A percentile compares a stretch with the other conserved stretches of the same genome.
phyloP scores from a whole-genome alignment of 345 rosid genomes.

The Passiflora organensis region DNA sequence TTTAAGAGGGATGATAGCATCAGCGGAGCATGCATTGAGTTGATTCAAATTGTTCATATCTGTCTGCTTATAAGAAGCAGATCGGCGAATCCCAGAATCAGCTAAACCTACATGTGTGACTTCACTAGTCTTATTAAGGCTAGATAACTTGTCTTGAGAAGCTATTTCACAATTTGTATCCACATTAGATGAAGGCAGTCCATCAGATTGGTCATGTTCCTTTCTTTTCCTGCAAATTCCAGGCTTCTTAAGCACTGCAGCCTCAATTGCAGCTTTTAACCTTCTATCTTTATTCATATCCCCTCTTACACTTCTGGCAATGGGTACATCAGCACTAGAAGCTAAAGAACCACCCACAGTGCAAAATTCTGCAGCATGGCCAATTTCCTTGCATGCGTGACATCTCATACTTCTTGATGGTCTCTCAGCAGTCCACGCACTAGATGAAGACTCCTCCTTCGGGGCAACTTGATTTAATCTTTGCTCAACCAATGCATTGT shows the following conservation, averaged over 20 bases:
- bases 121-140: constrained; percentile 39
- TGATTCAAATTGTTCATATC: constrained; percentile 33
- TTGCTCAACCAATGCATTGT: constrained; percentile 39
- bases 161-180: constrained; percentile 37
- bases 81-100: constrained; percentile 20
- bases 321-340: constrained; percentile 43
- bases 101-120: constrained; percentile 42
- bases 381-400: constrained; percentile 49
- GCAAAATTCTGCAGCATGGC: constrained; percentile 61
- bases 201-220: constrained; percentile 46
- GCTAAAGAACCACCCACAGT: constrained; percentile 30
- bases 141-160: constrained; percentile 40
- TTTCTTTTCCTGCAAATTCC: constrained; percentile 55
- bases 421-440: constrained; percentile 40
- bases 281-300: constrained; percentile 49
- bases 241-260: constrained; percentile 71
- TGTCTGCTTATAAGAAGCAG: constrained; percentile 37
- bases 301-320: constrained; percentile 43
- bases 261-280: constrained; percentile 72
- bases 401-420: constrained; percentile 43
- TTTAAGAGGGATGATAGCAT: constrained; percentile 23
- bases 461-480: constrained; percentile 40
- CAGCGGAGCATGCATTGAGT: constrained; percentile 28
- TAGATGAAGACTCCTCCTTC: constrained; percentile 56
- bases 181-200: constrained; percentile 31